Conservation (phyloP, 192 early-diverging fungal genomes). For the Mortierella antarctica region DNA sequence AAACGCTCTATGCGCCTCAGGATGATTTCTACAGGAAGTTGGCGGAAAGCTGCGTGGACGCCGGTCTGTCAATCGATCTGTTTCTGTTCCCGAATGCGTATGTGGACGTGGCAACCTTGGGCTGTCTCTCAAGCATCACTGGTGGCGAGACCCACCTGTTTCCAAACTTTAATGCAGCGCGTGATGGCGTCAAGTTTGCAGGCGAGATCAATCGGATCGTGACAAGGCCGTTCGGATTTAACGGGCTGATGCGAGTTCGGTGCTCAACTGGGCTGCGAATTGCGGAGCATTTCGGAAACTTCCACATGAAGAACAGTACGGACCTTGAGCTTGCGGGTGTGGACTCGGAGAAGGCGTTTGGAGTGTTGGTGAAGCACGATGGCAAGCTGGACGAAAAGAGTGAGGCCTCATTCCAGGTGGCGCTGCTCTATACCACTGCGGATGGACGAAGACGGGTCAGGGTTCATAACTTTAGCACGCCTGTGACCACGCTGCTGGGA, state of each 20-base stretch:
- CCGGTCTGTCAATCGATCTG: slow-evolving; percentile 88
- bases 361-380: slow-evolving; percentile 86
- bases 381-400: slow-evolving; percentile 87
- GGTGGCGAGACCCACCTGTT: slow-evolving; percentile 90
- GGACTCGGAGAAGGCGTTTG: slow-evolving; percentile 86
- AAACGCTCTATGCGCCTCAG: slow-evolving; percentile 85
- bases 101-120: slow-evolving; percentile 91
- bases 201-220: slow-evolving; percentile 79
- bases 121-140: slow-evolving; percentile 82
- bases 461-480: slow-evolving; percentile 87
- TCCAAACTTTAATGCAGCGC: slow-evolving; percentile 78
- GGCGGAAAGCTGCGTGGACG: slow-evolving; percentile 82
- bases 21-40: slow-evolving; percentile 87
- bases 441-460: slow-evolving; percentile 90
- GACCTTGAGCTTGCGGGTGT: slow-evolving; percentile 95
- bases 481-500: slow-evolving; percentile 78
- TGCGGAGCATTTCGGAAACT: slow-evolving; percentile 93
- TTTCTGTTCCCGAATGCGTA: slow-evolving; percentile 92
- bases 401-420: slow-evolving; percentile 91
- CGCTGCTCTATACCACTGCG: slow-evolving; percentile 94
- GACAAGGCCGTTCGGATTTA: slow-evolving; percentile 85
- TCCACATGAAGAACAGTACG: slow-evolving; percentile 91
- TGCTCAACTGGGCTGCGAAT: slow-evolving; percentile 91
- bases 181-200: slow-evolving; percentile 77
- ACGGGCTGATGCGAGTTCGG: slow-evolving; percentile 89